phyloP scores from a whole-genome alignment of 768 basidiomycete genomes.

The Tricholoma furcatifolium region DNA sequence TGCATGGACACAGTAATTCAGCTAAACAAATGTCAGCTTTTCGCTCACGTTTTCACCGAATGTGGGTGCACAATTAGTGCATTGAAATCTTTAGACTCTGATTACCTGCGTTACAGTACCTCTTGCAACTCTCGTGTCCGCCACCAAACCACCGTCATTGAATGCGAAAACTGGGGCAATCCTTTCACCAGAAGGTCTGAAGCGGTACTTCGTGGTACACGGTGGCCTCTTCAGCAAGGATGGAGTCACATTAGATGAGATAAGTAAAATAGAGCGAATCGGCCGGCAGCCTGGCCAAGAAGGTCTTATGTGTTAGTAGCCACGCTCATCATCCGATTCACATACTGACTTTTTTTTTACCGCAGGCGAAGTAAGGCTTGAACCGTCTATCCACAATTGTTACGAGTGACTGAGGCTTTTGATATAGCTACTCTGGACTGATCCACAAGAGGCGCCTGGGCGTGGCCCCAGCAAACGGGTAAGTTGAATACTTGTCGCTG shows the following conservation, averaged over 20 bases:
- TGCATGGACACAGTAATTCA: neutral
- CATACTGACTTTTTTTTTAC: conserved; percentile 11
- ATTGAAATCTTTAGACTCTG: neutral
- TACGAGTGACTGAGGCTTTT: neutral
- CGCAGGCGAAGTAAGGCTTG: conserved; percentile 59
- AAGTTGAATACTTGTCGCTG: conserved; percentile 25
- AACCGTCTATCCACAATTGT: neutral
- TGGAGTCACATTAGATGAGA: conserved; percentile 90
- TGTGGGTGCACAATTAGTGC: conserved; percentile 47
- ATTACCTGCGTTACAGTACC: conserved; percentile 59
- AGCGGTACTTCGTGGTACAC: conserved; percentile 93
- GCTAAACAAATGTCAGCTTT: conserved; percentile 52
- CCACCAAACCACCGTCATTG: conserved; percentile 57
- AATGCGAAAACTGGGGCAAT: conserved; percentile 52
- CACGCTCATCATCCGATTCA: neutral
- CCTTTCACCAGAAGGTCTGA: conserved; percentile 76
- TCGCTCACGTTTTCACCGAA: conserved; percentile 90
- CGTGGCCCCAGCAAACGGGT: conserved; percentile 96
- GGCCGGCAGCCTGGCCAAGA: conserved; percentile 92
- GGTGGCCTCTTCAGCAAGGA: conserved; percentile 97
- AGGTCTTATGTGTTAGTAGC: conserved; percentile 86
- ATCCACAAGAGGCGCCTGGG: conserved; percentile 86
- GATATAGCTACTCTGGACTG: conserved; percentile 86
- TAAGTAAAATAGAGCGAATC: conserved; percentile 83
- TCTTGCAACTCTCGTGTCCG: conserved; percentile 80